These are phyloP conservation scores for Psilocybe cyanescens DNA, from an alignment of 768 basidiomycete genomes.

Conservation along the genomic window DNA sequence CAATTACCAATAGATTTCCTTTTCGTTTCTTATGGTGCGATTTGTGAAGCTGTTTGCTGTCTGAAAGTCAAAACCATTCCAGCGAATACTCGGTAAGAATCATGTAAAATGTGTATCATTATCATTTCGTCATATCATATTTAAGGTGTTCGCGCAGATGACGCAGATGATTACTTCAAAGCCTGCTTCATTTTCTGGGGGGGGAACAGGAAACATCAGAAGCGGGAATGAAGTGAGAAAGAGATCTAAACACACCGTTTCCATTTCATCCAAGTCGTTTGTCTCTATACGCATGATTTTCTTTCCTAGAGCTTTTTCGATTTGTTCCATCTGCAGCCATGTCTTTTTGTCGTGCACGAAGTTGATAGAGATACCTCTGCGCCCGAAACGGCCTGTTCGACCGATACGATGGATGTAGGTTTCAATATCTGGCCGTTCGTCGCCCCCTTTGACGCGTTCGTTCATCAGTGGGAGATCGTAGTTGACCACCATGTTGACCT, in stretches of 20 bases:
- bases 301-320: constrained; percentile 78
- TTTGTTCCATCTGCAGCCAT: constrained; percentile 88
- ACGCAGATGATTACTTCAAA: constrained; percentile 52
- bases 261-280: constrained; percentile 91
- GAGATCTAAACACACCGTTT: constrained; percentile 62
- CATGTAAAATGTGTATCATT: background rate
- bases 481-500: constrained; percentile 99
- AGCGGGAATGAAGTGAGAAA: background rate
- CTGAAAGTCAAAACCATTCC: too few species aligned
- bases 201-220: constrained; percentile 2
- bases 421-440: constrained; percentile 84
- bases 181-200: constrained; percentile 83
- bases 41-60: too few species aligned
- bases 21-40: constrained; percentile 3
- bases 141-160: background rate
- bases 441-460: constrained; percentile 58
- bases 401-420: constrained; percentile 99
- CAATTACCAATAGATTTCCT: constrained; percentile 19
- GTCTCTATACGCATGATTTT: constrained; percentile 89
- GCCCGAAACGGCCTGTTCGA: constrained; percentile 98
- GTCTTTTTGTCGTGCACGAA: constrained; percentile 93
- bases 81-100: too few species aligned
- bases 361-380: constrained; percentile 96
- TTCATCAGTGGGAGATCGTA: constrained; percentile 92
- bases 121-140: background rate